These are phyloP conservation scores for Hypoxylon sp. DNA, from an alignment of 2,329 filamentous ascomycete genomes.

Conservation along the genomic window DNA sequence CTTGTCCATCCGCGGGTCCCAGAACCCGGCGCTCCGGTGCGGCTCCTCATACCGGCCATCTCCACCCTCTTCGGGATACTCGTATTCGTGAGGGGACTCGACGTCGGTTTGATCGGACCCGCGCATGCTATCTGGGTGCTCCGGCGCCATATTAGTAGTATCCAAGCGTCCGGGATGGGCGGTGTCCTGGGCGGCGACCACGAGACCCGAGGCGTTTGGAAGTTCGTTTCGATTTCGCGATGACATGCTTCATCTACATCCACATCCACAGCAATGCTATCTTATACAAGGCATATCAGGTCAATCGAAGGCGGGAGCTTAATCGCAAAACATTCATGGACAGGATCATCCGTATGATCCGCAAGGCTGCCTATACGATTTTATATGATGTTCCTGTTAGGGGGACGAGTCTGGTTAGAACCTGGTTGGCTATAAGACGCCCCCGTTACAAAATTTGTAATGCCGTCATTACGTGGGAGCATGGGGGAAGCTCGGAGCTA, in stretches of 20 bases:
- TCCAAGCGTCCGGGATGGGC: background rate
- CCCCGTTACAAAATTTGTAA: conserved; percentile 16
- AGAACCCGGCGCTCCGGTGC: conserved; percentile 46
- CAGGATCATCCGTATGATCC: conserved; percentile 1
- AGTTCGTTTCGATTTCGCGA: conserved; percentile 9
- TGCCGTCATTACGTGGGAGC: conserved; percentile 15
- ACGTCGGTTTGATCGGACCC: conserved; percentile 24
- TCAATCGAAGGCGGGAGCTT: background rate
- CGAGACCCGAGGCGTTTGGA: conserved; percentile 26
- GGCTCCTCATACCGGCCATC: conserved; percentile 32
- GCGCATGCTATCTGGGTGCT: conserved; percentile 2
- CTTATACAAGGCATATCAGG: conserved; percentile 3
- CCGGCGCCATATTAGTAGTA: conserved; percentile 1
- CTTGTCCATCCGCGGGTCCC: conserved; percentile 43
- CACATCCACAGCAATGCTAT: background rate
- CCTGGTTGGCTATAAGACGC: background rate
- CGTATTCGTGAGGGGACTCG: conserved; percentile 23
- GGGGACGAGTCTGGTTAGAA: conserved; percentile 5
- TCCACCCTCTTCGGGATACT: conserved; percentile 23
- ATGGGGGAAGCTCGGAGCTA: conserved; percentile 12
- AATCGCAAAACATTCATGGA: background rate
- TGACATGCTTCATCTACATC: conserved; percentile 13
- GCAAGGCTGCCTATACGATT: conserved; percentile 3
- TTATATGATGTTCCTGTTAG: conserved; percentile 2
- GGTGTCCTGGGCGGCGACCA: conserved; percentile 28